Base-by-base conservation (phyloP, 495 filamentous ascomycete species). In the Penicillium odoratum region DNA sequence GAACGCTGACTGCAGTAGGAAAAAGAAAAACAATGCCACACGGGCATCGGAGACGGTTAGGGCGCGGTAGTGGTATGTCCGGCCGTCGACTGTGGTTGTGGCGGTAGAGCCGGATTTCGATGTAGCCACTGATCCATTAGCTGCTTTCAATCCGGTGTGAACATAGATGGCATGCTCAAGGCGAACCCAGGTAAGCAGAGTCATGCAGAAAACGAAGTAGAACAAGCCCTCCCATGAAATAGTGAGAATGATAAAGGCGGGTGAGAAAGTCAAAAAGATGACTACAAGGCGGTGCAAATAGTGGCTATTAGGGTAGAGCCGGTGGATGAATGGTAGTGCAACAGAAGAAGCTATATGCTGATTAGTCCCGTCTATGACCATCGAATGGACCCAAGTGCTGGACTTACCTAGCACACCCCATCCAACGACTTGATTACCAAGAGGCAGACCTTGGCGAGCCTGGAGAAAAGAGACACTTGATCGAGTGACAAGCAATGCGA, bases 221-320 rank as follows among this genome's bases (percentile, higher is more conserved):
- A 99, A 99, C 4, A 99, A 79, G 0, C 95, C 94, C 70, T 99
- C 95, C 78, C 96, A 99, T 16, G 92, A 96, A 70, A 97, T 98
- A 26, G 92, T 96, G 57, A 99, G 88, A 63, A 98, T 89, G 68
- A 99, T 89, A 69, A 99, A 99, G 10, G 87, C 87, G 1, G 95
- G 95, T 0, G 92, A 87, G 67, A 96, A 98, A 11, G 93, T 90
- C 43, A 99, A 81, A 78, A 98, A 99, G 40, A 98, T 82, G 60
- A 96, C 83, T 66, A 93, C 79, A 15, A 98, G 79, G 33, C 93
- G 85, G 69, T 98, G 93, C 58, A 98, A 81, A 67, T 97, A 97
- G 74, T 97, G 85, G 59, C 79, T 89, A 70, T 92, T 93, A 5
- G 93, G 89, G 51, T 88, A 86, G 11, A 96, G 64, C 48, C 88